Conservation (phyloP, 2,329 filamentous ascomycete genomes). For the Chlorencoelia australis region DNA sequence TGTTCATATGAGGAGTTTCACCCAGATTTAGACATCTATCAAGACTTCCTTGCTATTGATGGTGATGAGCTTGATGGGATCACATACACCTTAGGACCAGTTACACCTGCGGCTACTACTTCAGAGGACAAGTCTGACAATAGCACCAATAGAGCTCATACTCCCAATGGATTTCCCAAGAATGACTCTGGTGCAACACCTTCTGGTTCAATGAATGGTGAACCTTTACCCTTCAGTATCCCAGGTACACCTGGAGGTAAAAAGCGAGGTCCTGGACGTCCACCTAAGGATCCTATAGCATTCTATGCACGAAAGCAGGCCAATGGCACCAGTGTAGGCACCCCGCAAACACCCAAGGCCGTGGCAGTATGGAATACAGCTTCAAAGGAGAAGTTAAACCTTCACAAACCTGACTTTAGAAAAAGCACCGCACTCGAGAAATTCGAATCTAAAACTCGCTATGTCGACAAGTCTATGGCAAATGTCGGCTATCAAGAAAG, state of each 20-base stretch:
- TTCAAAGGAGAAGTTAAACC: constrained; percentile 67
- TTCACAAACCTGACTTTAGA: constrained; percentile 66
- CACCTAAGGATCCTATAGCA: constrained; percentile 50
- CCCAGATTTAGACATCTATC: constrained; percentile 84
- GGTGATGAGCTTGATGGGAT: constrained; percentile 79
- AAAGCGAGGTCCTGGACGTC: constrained; percentile 53
- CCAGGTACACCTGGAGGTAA: constrained; percentile 31
- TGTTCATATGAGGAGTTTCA: constrained; percentile 97
- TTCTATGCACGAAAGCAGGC: constrained; percentile 42
- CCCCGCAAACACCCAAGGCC: constrained; percentile 51
- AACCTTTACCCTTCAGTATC: constrained; percentile 14
- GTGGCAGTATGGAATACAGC: constrained; percentile 72
- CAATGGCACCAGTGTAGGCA: constrained; percentile 3
- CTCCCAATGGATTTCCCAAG: constrained; percentile 16
- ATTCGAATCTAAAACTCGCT: constrained; percentile 81
- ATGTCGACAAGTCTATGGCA: constrained; percentile 93
- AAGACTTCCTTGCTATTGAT: constrained; percentile 65
- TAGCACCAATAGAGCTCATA: constrained; percentile 26
- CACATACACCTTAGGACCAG: constrained; percentile 35
- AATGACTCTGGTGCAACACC: constrained; percentile 19
- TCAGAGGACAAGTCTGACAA: constrained; percentile 32
- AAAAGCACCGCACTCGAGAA: constrained; percentile 69
- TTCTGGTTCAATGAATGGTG: constrained; percentile 16
- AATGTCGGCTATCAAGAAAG: constrained; percentile 94
- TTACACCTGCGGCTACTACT: constrained; percentile 30